Percentiles rank a stretch among this genome's conserved stretches.
Conservation (phyloP, 768 basidiomycete genomes). For the Boletus huronensis region DNA sequence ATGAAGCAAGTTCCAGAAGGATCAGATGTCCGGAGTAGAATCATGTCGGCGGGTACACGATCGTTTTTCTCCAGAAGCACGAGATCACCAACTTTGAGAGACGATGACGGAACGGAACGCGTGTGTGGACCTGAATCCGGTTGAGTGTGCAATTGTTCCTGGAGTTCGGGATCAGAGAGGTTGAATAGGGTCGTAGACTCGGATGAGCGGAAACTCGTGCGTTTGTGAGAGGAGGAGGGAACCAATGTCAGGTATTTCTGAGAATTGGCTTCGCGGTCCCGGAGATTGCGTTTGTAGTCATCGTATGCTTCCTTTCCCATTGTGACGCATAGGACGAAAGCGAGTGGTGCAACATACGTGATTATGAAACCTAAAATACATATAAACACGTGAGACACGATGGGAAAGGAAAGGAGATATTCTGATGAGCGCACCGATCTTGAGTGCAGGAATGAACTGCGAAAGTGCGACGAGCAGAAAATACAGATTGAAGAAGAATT, state of each 20-base stretch:
- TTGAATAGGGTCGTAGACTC: conserved; percentile 20
- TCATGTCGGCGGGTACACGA: conserved; percentile 91
- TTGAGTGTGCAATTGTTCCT: conserved; percentile 8
- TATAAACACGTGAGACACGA: neutral
- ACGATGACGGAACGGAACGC: conserved; percentile 82
- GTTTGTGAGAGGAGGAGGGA: conserved; percentile 40
- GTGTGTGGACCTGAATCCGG: conserved; percentile 49
- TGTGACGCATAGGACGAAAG: conserved; percentile 90
- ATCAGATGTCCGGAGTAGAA: conserved; percentile 86
- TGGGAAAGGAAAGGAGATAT: neutral
- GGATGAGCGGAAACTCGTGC: conserved; percentile 6
- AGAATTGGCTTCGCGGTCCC: conserved; percentile 94
- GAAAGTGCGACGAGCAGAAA: conserved; percentile 95
- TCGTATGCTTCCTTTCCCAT: conserved; percentile 99
- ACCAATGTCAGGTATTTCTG: conserved; percentile 85
- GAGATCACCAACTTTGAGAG: conserved; percentile 87
- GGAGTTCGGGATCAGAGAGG: conserved; percentile 20
- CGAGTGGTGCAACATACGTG: conserved; percentile 94
- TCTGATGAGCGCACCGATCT: conserved; percentile 66
- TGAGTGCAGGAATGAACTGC: conserved; percentile 93
- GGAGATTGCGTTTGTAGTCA: conserved; percentile 90
- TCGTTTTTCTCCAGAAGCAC: conserved; percentile 95
- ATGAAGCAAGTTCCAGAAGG: conserved; percentile 93
- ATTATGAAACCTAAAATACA: conserved; percentile 73
- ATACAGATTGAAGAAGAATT: conserved; percentile 99